Evolutionary conservation across 345 rosid species (phyloP).

Genomic region (Lepidium didymum): DNA sequence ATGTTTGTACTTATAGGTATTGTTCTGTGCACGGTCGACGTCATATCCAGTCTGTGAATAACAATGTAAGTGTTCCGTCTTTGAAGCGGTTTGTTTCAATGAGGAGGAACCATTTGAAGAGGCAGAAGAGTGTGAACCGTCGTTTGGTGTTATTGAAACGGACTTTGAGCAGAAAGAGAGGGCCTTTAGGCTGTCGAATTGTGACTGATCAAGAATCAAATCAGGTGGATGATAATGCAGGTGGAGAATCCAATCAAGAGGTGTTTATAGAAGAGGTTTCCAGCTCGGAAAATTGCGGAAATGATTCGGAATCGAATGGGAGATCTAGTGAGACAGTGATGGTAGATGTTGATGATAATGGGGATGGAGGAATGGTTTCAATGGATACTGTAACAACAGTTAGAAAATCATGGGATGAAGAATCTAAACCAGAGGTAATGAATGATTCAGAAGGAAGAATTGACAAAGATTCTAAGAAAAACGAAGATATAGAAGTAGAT

Average conservation of each 20-base stretch:
- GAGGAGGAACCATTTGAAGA: conserved; percentile 44
- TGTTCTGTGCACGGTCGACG: conserved; percentile 74
- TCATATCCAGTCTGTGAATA: conserved; percentile 36
- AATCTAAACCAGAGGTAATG: conserved; percentile 7
- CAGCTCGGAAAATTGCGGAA: background rate
- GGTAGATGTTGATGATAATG: background rate
- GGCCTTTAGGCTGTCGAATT: conserved; percentile 6
- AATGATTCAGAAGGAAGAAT: background rate
- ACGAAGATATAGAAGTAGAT: no score
- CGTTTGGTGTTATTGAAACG: conserved; percentile 28
- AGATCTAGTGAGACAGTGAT: background rate
- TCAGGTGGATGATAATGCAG: conserved; percentile 6
- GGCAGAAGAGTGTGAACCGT: conserved; percentile 43
- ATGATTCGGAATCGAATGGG: background rate
- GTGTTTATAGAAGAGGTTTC: conserved; percentile 14
- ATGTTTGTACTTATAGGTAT: conserved; percentile 58
- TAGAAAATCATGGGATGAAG: background rate
- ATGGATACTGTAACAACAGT: background rate
- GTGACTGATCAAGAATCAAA: conserved; percentile 16
- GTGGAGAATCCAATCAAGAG: conserved; percentile 11
- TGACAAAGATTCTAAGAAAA: conserved; percentile 1
- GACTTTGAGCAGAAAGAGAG: conserved; percentile 32
- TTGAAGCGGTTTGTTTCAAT: conserved; percentile 56
- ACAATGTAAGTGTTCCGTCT: conserved; percentile 32
- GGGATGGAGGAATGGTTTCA: background rate